Conservation (phyloP, 116 monocot genomes). For the Trichopus zeylanicus region DNA sequence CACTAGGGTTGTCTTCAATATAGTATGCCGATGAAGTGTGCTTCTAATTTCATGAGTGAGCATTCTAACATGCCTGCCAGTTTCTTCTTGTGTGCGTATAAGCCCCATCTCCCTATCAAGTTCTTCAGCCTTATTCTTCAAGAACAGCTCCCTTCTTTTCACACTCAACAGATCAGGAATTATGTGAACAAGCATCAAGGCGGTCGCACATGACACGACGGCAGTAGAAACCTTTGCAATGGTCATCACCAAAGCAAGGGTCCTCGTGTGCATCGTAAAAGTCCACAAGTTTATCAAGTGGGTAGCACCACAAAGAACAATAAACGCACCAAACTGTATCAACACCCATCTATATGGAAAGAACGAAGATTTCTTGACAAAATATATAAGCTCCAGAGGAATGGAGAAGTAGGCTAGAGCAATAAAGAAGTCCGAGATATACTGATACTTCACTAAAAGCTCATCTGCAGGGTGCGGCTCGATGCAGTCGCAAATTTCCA, state of each 20-base stretch:
- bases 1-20: constrained; percentile 87
- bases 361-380: constrained; percentile 89
- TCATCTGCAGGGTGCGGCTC: constrained; percentile 84
- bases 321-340: constrained; percentile 93
- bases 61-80: constrained; percentile 89
- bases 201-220: constrained; percentile 87
- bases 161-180: constrained; percentile 92
- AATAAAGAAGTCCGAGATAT: constrained; percentile 96
- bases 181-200: constrained; percentile 88
- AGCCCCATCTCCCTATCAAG: constrained; percentile 87
- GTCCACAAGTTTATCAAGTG: constrained; percentile 96
- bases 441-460: constrained; percentile 83
- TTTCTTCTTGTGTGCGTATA: constrained; percentile 88
- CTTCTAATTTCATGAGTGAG: constrained; percentile 96
- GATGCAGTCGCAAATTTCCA: constrained; percentile 93
- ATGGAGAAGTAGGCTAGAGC: constrained; percentile 97
- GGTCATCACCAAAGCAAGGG: constrained; percentile 75
- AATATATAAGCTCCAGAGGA: constrained; percentile 94
- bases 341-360: constrained; percentile 96
- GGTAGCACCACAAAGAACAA: constrained; percentile 94
- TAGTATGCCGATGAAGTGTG: constrained; percentile 85
- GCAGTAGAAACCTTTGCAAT: constrained; percentile 82
- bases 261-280: constrained; percentile 66
- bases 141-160: constrained; percentile 75
- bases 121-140: constrained; percentile 88